Conservation (phyloP, 208 protist species). For the Sergeia podlipaevii region DNA sequence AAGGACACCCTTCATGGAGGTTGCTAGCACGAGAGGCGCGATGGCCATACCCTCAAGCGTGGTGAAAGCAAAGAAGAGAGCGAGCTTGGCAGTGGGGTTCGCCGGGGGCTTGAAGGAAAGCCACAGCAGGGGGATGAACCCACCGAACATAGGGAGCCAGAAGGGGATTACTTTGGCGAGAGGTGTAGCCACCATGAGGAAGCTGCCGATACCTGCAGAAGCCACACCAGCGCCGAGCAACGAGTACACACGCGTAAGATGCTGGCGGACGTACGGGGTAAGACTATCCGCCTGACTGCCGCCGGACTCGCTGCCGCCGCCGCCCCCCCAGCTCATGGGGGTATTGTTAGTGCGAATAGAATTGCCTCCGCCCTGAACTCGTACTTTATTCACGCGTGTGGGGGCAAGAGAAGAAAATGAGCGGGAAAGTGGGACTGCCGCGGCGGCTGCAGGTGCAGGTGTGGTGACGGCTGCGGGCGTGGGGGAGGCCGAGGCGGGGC, state of each 20-base stretch:
- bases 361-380: slow-evolving; percentile 28
- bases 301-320: slow-evolving; percentile 15
- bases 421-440: background rate
- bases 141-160: slow-evolving; percentile 80
- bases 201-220: slow-evolving; percentile 45
- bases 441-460: slow-evolving; percentile 9
- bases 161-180: slow-evolving; percentile 66
- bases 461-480: too few relatives aligned
- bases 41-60: slow-evolving; percentile 83
- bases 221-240: slow-evolving; percentile 36
- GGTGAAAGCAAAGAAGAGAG: slow-evolving; percentile 75
- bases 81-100: slow-evolving; percentile 68
- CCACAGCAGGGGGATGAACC: slow-evolving; percentile 84
- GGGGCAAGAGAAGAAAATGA: background rate
- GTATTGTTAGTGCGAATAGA: slow-evolving; percentile 30
- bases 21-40: slow-evolving; percentile 67
- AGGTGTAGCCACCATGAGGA: slow-evolving; percentile 82
- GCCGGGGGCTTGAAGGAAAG: slow-evolving; percentile 72
- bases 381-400: slow-evolving; percentile 17
- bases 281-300: slow-evolving; percentile 66
- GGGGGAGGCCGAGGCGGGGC: too few relatives aligned
- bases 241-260: slow-evolving; percentile 81
- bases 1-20: slow-evolving; percentile 77
- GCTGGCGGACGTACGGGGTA: slow-evolving; percentile 75
- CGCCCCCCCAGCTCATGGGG: slow-evolving; percentile 40